Percentiles rank a stretch among this genome's conserved stretches.
phyloP scores from a whole-genome alignment of 495 filamentous ascomycete species.

The Hypoxylon fuscum region DNA sequence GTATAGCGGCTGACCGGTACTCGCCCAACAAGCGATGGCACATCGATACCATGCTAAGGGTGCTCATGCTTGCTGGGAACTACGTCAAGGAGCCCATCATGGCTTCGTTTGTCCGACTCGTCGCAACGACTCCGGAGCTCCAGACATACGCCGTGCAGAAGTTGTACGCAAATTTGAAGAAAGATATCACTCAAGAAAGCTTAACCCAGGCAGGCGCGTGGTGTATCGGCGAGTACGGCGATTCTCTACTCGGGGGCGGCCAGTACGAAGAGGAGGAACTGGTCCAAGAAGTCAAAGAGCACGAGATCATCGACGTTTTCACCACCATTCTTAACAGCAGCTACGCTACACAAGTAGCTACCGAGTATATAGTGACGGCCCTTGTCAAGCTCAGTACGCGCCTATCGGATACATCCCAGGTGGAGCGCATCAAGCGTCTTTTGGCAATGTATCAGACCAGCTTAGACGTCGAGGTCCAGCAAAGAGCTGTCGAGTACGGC shows the following conservation, averaged over 20 bases:
- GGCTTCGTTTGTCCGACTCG: slow-evolving; percentile 93
- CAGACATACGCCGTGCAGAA: slow-evolving; percentile 98
- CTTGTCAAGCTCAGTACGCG: slow-evolving; percentile 95
- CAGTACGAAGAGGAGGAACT: slow-evolving; percentile 96
- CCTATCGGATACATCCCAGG: slow-evolving; percentile 79
- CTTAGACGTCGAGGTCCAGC: slow-evolving; percentile 93
- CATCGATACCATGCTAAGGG: slow-evolving; percentile 95
- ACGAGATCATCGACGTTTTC: slow-evolving; percentile 90
- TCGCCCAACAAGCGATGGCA: slow-evolving; percentile 98
- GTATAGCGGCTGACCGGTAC: slow-evolving; percentile 93
- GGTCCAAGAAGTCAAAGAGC: slow-evolving; percentile 87
- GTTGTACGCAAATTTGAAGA: slow-evolving; percentile 86
- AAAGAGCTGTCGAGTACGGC: slow-evolving; percentile 91
- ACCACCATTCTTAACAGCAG: slow-evolving; percentile 90
- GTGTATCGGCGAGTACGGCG: slow-evolving; percentile 98
- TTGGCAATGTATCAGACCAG: slow-evolving; percentile 79
- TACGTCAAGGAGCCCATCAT: slow-evolving; percentile 98
- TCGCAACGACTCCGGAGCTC: slow-evolving; percentile 91
- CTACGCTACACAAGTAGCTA: slow-evolving; percentile 86
- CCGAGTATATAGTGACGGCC: slow-evolving; percentile 94
- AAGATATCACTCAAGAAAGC: slow-evolving; percentile 96
- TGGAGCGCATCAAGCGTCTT: slow-evolving; percentile 83
- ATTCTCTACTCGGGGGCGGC: slow-evolving; percentile 84
- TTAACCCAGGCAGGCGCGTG: slow-evolving; percentile 93
- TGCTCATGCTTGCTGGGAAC: slow-evolving; percentile 91